Base-by-base conservation (phyloP, 2,329 filamentous ascomycete species). In the Immersiporthe knoxdaviesiana region DNA sequence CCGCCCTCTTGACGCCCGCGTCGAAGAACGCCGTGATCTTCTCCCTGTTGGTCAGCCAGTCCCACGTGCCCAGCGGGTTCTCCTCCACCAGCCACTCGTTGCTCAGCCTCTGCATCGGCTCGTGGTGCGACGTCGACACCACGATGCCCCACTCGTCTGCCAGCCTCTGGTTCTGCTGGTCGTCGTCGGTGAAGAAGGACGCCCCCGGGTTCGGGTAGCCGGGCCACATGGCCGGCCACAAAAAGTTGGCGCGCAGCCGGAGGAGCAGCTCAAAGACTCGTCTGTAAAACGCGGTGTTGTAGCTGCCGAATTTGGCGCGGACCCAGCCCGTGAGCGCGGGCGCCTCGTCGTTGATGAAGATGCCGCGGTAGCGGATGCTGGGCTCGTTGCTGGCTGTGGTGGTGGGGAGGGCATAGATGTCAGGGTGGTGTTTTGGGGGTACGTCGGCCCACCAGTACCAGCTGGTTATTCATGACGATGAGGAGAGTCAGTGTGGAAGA, bases 201-300 rank as follows among this genome's bases (percentile, higher is more conserved):
- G 84, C 84, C 11, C 82, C 82, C 0, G 82, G 83, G 3, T 79
- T 79, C 1, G 82, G 82, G 50, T 80, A 81, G 16, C 78, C 81
- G 7, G 85, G 84, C 87, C 89, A 91, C 84, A 88, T 88, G 0
- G 89, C 88, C 0, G 88, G 89, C 89, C 89, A 91, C 66, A 91
- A 79, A 72, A 89, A 91, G 74, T 91, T 91, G 1, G 87, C 87
- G 74, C 83, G 85, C 27, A 89, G 81, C 18, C 88, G 81, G 3
- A 90, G 80, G 1, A 90, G 78, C 6, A 91, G 81, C 74, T 91
- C 89, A 71, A 91, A 91, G 0, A 91, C 84, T 21, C 84, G 83
- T 16, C 79, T 79, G 75, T 91, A 91, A 71, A 91, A 89, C 2
- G 85, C 82, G 0, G 83, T 80, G 68, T 85, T 84, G 64, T 70